Evolutionary conservation across 108 stramenopile species (phyloP), one percentile per base, ranked within the genome.

Genomic region (Cyclotella choctawhatcheeana): DNA sequence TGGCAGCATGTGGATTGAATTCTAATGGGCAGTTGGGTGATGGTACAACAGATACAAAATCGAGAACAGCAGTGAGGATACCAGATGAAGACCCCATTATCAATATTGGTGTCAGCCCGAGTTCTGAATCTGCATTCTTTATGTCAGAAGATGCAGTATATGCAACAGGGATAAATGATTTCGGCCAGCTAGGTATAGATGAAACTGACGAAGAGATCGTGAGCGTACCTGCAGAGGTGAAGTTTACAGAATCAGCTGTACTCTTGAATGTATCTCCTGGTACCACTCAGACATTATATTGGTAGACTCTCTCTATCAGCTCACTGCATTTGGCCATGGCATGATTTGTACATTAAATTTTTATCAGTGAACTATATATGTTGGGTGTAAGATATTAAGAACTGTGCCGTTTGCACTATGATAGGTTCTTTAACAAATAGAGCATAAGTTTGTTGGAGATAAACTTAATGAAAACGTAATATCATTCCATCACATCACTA

Each of bases 101-200:
- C 24, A 14, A 29, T 48, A 5, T 77, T n/a, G 67, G 68, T 27
- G 35, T 50, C 16, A 68, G 76, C 6, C 61, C 76, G 45, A 66
- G 64, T 56, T 45, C 76, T 32, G 51, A 45, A 21, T 77, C 76
- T 21, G 54, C 61, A 27, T 77, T 77, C 43, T 77, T 69, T 40
- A 30, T 69, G 16, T 45, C 53, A 8, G 29, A 34, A 3, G 62
- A 69, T 77, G 61, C 24, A 20, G 62, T 69, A 1, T 77, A 61
- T 37, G 60, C 67, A 18, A 64, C 76, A 10, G 76, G 76, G 2
- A 13, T 21, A 48, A 77, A 77, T 43, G 40, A 77, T 24, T 35
- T 37, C 32, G 76, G 76, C 0, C 76, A 77, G 32, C 76, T 77
- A 20, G 76, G 76, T 55, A 55, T 64, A 51, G 68, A 67, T n/a